Evolutionary conservation across 2,329 filamentous ascomycete species (phyloP).

Genomic region (Coniella vitis): DNA sequence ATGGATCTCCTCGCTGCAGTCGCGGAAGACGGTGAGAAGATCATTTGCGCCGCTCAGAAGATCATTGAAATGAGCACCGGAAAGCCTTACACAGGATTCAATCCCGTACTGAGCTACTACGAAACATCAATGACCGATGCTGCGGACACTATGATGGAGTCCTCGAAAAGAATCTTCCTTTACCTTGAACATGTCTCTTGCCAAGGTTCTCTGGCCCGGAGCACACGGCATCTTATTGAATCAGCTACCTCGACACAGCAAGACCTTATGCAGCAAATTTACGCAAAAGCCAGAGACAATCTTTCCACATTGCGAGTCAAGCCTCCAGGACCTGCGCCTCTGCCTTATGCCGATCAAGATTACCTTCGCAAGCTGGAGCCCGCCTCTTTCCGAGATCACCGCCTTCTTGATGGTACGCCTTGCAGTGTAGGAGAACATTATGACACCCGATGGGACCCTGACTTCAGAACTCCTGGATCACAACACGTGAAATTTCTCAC

Average conservation of each 20-base stretch:
- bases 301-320: background rate
- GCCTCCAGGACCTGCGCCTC: slow-evolving; percentile 1
- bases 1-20: background rate
- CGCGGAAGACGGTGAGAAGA: background rate
- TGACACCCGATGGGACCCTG: slow-evolving; percentile 1
- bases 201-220: too few relatives aligned
- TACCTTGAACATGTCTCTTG: background rate
- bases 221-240: too few relatives aligned
- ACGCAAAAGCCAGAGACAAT: background rate
- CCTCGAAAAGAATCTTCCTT: slow-evolving; percentile 5
- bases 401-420: background rate
- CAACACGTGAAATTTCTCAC: slow-evolving; percentile 4
- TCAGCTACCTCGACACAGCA: too few relatives aligned
- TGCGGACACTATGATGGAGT: slow-evolving; percentile 3
- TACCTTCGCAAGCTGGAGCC: background rate
- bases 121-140: background rate
- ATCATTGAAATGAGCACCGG: slow-evolving; percentile 1
- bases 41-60: background rate
- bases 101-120: background rate
- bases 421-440: background rate
- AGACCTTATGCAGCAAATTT: too few relatives aligned
- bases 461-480: background rate
- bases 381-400: background rate
- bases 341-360: background rate
- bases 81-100: background rate